phyloP scores from a whole-genome alignment of 2,329 filamentous ascomycete species.

The Aspergillus piperis region DNA sequence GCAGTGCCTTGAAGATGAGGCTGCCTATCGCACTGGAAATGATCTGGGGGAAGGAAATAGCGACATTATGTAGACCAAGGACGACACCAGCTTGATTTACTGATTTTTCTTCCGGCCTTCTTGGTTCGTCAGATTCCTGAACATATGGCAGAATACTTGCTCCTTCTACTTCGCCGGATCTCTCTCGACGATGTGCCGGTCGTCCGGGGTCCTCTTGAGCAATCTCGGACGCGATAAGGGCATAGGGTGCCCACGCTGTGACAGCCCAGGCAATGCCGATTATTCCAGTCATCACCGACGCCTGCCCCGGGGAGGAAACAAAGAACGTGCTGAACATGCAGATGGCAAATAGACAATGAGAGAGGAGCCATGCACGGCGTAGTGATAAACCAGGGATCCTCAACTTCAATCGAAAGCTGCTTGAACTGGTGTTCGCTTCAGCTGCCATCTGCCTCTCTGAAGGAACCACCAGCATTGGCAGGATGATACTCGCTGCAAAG shows the following conservation, averaged over 20 bases:
- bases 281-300: slow-evolving; percentile 73
- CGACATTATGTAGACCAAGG: slow-evolving; percentile 8
- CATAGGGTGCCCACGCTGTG: slow-evolving; percentile 88
- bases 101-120: neutral
- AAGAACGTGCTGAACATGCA: slow-evolving; percentile 80
- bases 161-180: neutral
- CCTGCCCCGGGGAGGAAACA: slow-evolving; percentile 66
- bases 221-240: slow-evolving; percentile 79
- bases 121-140: neutral
- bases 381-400: slow-evolving; percentile 56
- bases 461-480: slow-evolving; percentile 82
- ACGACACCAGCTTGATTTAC: slow-evolving; percentile 6
- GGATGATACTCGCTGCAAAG: slow-evolving; percentile 74
- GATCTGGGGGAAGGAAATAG: slow-evolving; percentile 9
- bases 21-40: slow-evolving; percentile 8
- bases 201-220: neutral
- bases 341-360: slow-evolving; percentile 72
- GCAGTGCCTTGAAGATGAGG: slow-evolving; percentile 6
- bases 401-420: neutral
- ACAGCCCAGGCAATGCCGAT: slow-evolving; percentile 87
- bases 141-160: slow-evolving; percentile 4
- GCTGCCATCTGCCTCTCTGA: slow-evolving; percentile 57
- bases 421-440: neutral
- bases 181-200: neutral
- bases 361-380: slow-evolving; percentile 78